Conservation (phyloP, 23 red algal species). For the Gracilaria gracilis region DNA sequence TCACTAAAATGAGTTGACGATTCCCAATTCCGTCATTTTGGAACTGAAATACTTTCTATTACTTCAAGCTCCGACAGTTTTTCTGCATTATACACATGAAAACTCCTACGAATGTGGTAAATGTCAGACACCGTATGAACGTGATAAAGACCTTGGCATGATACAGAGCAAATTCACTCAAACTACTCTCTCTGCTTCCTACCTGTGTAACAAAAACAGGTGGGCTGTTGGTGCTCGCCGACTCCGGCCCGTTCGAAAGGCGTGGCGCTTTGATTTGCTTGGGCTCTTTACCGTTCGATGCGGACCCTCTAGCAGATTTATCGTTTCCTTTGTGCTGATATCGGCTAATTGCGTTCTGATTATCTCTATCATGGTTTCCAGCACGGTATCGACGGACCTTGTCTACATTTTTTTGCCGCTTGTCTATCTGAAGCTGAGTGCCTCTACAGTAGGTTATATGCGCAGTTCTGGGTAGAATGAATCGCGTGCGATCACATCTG, state of each 20-base stretch:
- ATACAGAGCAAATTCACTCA: no score
- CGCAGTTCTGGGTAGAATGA: not conserved
- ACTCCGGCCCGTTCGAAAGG: no score
- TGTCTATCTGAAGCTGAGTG: not conserved
- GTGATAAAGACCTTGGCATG: not conserved
- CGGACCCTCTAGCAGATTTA: not conserved
- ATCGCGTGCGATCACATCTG: not conserved
- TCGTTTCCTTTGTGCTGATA: not conserved
- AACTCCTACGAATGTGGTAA: not conserved
- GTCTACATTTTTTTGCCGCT: not conserved
- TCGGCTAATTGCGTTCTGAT: not conserved
- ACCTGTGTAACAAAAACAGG: not conserved
- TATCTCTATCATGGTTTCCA: not conserved
- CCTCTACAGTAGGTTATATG: not conserved
- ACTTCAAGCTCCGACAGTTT: no score
- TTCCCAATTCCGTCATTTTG: no score
- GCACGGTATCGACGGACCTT: not conserved
- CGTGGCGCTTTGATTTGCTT: not conserved
- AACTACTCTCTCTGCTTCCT: not conserved
- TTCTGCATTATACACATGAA: no score
- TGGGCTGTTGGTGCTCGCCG: no score
- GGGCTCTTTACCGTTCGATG: not conserved
- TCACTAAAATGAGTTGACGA: no score
- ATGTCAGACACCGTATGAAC: not conserved
- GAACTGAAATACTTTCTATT: no score